These are phyloP conservation scores for Candida maris DNA, from an alignment of 805 yeast genomes.

Conservation along the genomic window DNA sequence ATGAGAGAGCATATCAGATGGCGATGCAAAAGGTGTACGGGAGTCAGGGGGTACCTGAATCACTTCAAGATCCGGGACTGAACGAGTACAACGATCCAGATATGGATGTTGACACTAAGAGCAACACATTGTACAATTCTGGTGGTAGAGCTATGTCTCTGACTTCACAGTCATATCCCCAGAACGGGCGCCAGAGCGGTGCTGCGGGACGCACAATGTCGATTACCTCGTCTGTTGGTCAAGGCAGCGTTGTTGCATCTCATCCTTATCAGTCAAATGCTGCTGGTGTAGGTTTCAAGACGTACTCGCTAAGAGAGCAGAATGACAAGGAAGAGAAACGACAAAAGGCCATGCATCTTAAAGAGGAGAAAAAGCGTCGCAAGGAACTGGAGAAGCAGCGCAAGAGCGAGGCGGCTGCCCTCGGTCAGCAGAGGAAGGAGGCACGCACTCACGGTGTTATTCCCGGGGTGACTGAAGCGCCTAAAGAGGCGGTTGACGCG, in stretches of 20 bases:
- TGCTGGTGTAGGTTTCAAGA: constrained; percentile 26
- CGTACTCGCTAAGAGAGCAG: constrained; percentile 28
- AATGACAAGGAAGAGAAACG: constrained; percentile 15
- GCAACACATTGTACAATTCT: constrained; percentile 26
- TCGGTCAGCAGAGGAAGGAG: constrained; percentile 24
- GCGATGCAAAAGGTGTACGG: constrained; percentile 59
- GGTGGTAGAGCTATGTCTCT: constrained; percentile 6
- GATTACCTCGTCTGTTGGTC: constrained; percentile 5
- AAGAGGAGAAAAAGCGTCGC: constrained; percentile 19
- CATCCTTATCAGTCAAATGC: constrained; percentile 26
- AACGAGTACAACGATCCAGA: constrained; percentile 8
- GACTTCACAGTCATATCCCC: constrained; percentile 2
- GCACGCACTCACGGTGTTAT: constrained; percentile 20
- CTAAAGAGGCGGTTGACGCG: constrained; percentile 2
- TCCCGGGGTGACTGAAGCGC: too few species aligned
- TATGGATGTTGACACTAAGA: constrained; percentile 25
- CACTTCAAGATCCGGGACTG: constrained; percentile 1
- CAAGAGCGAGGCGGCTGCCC: constrained; percentile 20
- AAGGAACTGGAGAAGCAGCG: constrained; percentile 23
- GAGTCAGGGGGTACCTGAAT: neutral
- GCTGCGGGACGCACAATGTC: constrained; percentile 12
- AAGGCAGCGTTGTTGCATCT: neutral
- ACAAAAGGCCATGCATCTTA: constrained; percentile 13
- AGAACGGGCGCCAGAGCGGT: neutral
- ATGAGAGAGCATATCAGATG: constrained; percentile 49